Percentiles rank a stretch among this genome's conserved stretches.
These are phyloP conservation scores for Grosmannia serpens DNA, from an alignment of 2,329 filamentous ascomycete genomes.

Conservation along the genomic window DNA sequence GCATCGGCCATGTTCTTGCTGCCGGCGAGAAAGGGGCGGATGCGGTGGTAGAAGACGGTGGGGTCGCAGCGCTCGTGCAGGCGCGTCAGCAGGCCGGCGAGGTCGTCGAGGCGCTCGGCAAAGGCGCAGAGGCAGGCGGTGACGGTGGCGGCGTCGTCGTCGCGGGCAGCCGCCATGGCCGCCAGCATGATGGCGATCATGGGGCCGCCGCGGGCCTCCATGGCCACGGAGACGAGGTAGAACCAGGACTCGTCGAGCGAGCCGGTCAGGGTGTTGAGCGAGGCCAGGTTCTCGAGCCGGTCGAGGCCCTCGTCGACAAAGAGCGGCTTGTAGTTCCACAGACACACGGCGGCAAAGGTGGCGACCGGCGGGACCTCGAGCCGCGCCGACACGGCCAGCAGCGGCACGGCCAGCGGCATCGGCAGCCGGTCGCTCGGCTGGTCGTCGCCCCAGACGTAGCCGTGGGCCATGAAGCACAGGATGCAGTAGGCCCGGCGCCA, in stretches of 20 bases:
- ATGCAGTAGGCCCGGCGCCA: constrained; percentile 91
- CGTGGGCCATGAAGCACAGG: constrained; percentile 83
- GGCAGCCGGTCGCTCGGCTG: constrained; percentile 69
- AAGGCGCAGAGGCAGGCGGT: constrained; percentile 67
- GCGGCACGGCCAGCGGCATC: constrained; percentile 68
- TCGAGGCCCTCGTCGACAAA: constrained; percentile 75
- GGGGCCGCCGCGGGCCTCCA: constrained; percentile 82
- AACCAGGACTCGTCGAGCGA: constrained; percentile 98
- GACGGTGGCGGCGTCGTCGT: constrained; percentile 47
- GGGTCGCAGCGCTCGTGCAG: constrained; percentile 97
- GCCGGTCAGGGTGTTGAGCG: constrained; percentile 83
- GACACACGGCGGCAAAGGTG: constrained; percentile 79
- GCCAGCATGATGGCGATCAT: constrained; percentile 81
- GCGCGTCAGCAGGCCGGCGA: constrained; percentile 64
- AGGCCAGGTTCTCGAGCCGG: constrained; percentile 76
- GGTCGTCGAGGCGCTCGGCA: constrained; percentile 77
- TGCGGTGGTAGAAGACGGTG: constrained; percentile 87
- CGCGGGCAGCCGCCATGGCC: constrained; percentile 69
- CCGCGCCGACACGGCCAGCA: constrained; percentile 62
- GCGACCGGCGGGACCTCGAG: constrained; percentile 87
- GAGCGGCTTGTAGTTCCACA: constrained; percentile 96
- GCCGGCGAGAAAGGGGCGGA: constrained; percentile 89
- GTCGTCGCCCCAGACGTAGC: constrained; percentile 89
- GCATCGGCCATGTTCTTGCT: constrained; percentile 97
- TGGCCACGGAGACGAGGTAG: constrained; percentile 88